Conservation (phyloP, 441 rosid species). For the Gossypium davidsonii region DNA sequence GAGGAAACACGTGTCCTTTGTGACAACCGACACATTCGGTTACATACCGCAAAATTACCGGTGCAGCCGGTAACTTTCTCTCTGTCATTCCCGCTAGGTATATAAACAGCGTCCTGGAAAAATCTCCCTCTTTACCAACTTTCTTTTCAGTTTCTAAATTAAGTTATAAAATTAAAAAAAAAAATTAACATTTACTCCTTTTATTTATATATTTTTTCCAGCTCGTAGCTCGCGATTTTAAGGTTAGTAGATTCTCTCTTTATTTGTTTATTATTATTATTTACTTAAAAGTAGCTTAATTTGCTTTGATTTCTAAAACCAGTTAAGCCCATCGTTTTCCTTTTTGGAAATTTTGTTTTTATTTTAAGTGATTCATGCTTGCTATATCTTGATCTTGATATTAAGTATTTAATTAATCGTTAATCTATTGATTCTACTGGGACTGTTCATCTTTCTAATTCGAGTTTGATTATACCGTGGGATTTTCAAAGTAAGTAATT, state of each 20-base stretch:
- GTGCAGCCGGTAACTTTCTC: constrained; percentile 42
- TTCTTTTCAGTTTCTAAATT: constrained; percentile 19
- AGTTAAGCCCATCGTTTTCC: constrained; percentile 8
- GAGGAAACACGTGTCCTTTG: constrained; percentile 26
- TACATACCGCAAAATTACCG: constrained; percentile 9
- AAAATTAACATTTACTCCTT: constrained; percentile 21
- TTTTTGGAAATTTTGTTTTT: background rate
- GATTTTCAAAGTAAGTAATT: constrained; percentile 16
- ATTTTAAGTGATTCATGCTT: no score
- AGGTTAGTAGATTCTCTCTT: constrained; percentile 27
- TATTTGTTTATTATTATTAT: background rate
- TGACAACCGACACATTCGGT: constrained; percentile 21
- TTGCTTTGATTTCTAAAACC: constrained; percentile 20
- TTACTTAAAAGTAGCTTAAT: background rate
- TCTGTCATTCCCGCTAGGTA: constrained; percentile 50
- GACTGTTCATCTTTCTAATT: no score
- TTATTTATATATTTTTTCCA: background rate
- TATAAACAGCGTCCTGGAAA: constrained; percentile 30
- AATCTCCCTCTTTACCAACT: background rate
- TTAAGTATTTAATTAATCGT: no score
- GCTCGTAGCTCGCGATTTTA: constrained; percentile 17
- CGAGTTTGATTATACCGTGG: constrained; percentile 10
- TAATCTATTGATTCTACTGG: no score
- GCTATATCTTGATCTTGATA: no score
- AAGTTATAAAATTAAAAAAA: background rate